Base-by-base conservation (phyloP, 176 grass and related monocot genomes). In the Oryza officinalis region DNA sequence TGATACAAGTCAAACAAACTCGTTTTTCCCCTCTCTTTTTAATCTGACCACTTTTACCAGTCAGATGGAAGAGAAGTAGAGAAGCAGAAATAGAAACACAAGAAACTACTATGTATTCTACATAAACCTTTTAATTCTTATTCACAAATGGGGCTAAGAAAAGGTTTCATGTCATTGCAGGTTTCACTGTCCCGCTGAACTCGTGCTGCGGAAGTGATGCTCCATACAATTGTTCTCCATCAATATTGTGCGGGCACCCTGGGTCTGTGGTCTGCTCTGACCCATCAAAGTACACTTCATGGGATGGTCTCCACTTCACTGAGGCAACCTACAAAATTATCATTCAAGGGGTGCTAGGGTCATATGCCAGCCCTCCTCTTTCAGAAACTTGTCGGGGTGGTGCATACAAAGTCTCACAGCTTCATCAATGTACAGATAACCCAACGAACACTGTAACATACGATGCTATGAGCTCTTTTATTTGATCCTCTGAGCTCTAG, bases 231-330 rank as follows among this genome's bases (percentile, higher is more conserved):
- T 97, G 91, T 67, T 93, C 94, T 13, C 87, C 85, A 8, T 89
- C 86, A 9, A 82, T 96, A 89, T 20, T 89, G 69, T 97, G 94
- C 5, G 94, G 94, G 69, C 41, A 83, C 13, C 91, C 91, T 69
- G 91, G 87, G 72, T 91, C 94, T 64, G 49, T 59, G 0, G 73
- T 97, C 37, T 97, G 91, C 67, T 31, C 86, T 38, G 78, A 97
- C 37, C 89, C 94, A 59, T 97, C 91, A 32, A 89, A 84, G 72
- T 97, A 97, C 77, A 78, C 88, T 52, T 97, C 94, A 70, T 97
- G 94, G 94, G 94, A 97, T 77, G 91, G 94, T 17, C 85, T 97
- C 31, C 94, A 97, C 84, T 90, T 97, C 75, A 97, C 94, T 0
- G 94, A 97, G 65, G 87, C 91, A 12, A 86, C 84, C 46, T 97